Conservation (phyloP, 177 flowering plant genomes). For the Vitis hybrid region DNA sequence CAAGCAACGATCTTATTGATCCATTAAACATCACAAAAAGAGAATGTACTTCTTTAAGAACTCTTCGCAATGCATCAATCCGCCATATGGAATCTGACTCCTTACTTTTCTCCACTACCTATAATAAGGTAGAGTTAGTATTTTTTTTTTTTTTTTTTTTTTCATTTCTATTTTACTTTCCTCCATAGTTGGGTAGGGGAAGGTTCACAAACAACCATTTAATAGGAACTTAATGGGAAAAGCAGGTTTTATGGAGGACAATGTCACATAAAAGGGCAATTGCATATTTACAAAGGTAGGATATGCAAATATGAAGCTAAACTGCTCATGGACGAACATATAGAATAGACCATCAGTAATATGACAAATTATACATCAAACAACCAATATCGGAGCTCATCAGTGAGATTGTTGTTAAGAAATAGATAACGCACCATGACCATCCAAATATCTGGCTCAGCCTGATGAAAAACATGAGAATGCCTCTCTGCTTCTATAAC, state of each 20-base stretch:
- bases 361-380: too few species aligned
- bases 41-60: slow-evolving; percentile 91
- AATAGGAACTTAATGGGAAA: too few species aligned
- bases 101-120: slow-evolving; percentile 87
- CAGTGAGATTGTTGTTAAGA: background rate
- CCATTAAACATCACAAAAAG: slow-evolving; percentile 94
- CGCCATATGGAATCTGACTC: slow-evolving; percentile 79
- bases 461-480: slow-evolving; percentile 85
- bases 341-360: too few species aligned
- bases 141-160: too few species aligned
- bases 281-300: too few species aligned
- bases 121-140: slow-evolving; percentile 5
- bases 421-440: slow-evolving; percentile 63
- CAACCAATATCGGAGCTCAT: too few species aligned
- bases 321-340: too few species aligned
- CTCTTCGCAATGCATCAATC: slow-evolving; percentile 59
- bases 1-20: slow-evolving; percentile 75
- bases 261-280: background rate
- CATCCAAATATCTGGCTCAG: slow-evolving; percentile 98
- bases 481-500: slow-evolving; percentile 92
- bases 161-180: too few species aligned
- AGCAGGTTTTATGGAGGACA: background rate
- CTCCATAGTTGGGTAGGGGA: too few species aligned
- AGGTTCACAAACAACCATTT: too few species aligned
- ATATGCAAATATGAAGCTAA: too few species aligned